phyloP scores from a whole-genome alignment of 495 filamentous ascomycete genomes.

The Barbatosphaeria neglecta region DNA sequence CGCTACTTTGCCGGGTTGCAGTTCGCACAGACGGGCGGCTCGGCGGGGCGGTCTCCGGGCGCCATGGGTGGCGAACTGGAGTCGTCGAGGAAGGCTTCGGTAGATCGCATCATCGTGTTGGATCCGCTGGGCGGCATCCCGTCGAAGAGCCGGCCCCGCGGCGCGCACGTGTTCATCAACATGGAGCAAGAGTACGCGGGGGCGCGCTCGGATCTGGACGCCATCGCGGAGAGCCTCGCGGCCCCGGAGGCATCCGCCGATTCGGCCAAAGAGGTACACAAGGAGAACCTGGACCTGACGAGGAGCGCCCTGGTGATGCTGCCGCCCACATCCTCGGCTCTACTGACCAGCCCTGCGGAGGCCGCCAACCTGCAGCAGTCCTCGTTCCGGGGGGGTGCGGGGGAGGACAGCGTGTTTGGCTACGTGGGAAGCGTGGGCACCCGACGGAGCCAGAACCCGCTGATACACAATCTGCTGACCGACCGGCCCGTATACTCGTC shows the following conservation, averaged over 20 bases:
- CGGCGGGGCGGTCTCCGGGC: constrained; percentile 16
- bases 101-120: constrained; percentile 82
- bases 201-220: constrained; percentile 48
- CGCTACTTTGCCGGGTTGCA: constrained; percentile 57
- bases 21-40: constrained; percentile 8
- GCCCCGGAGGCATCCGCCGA: neutral
- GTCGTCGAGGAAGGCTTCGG: constrained; percentile 40
- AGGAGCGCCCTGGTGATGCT: constrained; percentile 59
- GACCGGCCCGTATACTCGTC: constrained; percentile 88
- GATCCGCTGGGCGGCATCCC: constrained; percentile 86
- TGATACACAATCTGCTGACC: constrained; percentile 94
- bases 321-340: constrained; percentile 73
- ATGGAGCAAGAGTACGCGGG: constrained; percentile 77
- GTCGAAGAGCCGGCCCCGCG: constrained; percentile 48
- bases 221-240: neutral
- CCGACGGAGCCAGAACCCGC: constrained; percentile 68
- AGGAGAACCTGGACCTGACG: constrained; percentile 63
- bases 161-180: constrained; percentile 85
- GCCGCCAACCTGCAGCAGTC: constrained; percentile 43
- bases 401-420: constrained; percentile 22
- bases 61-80: constrained; percentile 33
- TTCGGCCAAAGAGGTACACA: constrained; percentile 26
- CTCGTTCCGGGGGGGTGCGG: constrained; percentile 23
- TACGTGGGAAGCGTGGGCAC: constrained; percentile 58
- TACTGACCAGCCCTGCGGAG: constrained; percentile 77